Conservation (phyloP, 768 basidiomycete species). For the Solioccasus polychromus region DNA sequence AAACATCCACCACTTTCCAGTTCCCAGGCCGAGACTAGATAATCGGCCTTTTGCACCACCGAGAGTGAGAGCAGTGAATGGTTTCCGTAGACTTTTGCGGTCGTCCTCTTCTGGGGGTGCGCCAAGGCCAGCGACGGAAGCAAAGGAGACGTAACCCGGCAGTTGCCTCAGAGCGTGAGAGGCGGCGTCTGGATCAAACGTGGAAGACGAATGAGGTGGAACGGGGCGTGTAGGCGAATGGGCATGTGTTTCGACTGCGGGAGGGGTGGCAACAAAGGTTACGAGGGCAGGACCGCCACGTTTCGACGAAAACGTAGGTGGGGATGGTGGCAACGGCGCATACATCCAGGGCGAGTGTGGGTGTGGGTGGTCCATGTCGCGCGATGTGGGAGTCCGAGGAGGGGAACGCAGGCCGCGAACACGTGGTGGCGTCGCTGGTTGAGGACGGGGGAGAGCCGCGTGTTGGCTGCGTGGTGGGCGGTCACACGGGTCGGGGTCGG, state of each 20-base stretch:
- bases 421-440: constrained; percentile 5
- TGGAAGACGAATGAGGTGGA: constrained; percentile 24
- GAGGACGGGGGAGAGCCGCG: constrained; percentile 12
- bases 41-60: constrained; percentile 18
- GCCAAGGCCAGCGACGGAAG: constrained; percentile 64
- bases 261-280: constrained; percentile 21
- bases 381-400: constrained; percentile 20
- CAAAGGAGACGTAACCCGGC: constrained; percentile 67
- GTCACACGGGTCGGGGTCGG: constrained; percentile 18
- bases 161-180: constrained; percentile 53
- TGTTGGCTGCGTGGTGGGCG: constrained; percentile 6
- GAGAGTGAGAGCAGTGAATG: constrained; percentile 14
- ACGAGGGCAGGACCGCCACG: constrained; percentile 20
- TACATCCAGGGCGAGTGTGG: constrained; percentile 28
- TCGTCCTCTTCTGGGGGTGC: constrained; percentile 50
- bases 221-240: constrained; percentile 9
- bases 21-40: constrained; percentile 26
- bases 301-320: constrained; percentile 25
- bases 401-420: constrained; percentile 13
- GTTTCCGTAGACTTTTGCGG: constrained; percentile 24
- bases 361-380: constrained; percentile 8
- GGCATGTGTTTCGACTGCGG: constrained; percentile 7
- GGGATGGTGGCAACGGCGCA: constrained; percentile 30
- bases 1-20: constrained; percentile 34
- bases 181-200: constrained; percentile 64